phyloP scores from a whole-genome alignment of 139 green algal species.

The Deuterostichococcus epilithicus region DNA sequence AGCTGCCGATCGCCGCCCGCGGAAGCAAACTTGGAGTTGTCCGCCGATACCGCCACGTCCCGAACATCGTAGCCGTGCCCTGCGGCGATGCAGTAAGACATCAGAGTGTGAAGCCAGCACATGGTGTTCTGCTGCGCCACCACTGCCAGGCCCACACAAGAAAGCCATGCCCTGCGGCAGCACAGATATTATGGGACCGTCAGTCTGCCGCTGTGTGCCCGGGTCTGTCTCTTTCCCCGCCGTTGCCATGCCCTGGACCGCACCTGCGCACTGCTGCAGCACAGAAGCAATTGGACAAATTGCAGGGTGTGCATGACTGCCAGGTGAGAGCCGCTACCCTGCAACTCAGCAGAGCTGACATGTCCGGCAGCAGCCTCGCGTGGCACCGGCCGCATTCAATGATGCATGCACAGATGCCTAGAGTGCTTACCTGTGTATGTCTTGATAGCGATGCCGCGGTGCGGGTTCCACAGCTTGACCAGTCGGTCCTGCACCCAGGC shows the following conservation, averaged over 20 bases:
- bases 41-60: slow-evolving; percentile 55
- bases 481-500: slow-evolving; percentile 67
- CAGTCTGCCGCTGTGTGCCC: no score
- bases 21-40: slow-evolving; percentile 91
- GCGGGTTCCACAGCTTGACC: slow-evolving; percentile 83
- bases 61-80: slow-evolving; percentile 89
- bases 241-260: no score
- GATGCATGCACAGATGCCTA: neutral
- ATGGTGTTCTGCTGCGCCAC: neutral
- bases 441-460: slow-evolving; percentile 72
- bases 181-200: no score
- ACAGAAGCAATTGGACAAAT: no score
- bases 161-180: no score
- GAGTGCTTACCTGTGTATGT: slow-evolving; percentile 46
- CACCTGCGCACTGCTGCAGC: no score
- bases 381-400: no score
- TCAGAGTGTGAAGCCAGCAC: neutral
- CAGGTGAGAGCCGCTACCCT: no score
- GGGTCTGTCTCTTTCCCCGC: no score
- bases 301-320: no score
- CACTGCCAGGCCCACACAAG: no score
- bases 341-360: neutral
- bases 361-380: neutral
- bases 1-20: slow-evolving; percentile 83
- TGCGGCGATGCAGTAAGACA: neutral